Evolutionary conservation across 257 asterid genomes (phyloP).

Genomic region (Solanum habrochaites): DNA sequence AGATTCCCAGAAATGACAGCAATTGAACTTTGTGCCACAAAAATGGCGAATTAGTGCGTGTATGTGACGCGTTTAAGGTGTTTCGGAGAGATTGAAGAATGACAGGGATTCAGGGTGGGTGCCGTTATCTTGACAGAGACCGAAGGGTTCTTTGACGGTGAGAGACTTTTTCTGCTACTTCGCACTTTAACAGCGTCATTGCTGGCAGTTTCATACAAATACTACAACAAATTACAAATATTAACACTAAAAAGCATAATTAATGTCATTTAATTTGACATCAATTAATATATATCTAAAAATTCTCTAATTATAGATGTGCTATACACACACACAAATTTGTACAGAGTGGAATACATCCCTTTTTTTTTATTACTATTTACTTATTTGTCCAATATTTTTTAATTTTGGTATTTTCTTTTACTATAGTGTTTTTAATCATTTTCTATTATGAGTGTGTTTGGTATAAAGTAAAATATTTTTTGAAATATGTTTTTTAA

Average conservation of each 20-base stretch:
- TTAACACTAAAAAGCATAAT: neutral
- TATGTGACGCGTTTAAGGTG: neutral
- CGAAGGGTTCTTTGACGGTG: neutral
- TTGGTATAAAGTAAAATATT: too few species aligned
- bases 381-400: too few species aligned
- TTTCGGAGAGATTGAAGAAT: neutral
- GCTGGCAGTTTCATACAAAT: neutral
- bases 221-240: neutral
- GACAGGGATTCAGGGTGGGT: neutral
- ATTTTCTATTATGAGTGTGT: too few species aligned
- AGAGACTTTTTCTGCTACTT: neutral
- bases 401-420: too few species aligned
- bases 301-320: too few species aligned
- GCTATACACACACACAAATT: too few species aligned
- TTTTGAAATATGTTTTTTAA: too few species aligned
- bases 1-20: neutral
- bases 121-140: neutral
- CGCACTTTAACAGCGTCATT: neutral
- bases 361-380: too few species aligned
- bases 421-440: too few species aligned
- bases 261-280: neutral
- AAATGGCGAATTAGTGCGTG: neutral
- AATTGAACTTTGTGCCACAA: neutral
- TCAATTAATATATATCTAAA: neutral
- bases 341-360: too few species aligned